Percentiles rank a stretch among this genome's conserved stretches.
phyloP scores from a whole-genome alignment of 2,329 filamentous ascomycete genomes.

The Curvularia spicifera region DNA sequence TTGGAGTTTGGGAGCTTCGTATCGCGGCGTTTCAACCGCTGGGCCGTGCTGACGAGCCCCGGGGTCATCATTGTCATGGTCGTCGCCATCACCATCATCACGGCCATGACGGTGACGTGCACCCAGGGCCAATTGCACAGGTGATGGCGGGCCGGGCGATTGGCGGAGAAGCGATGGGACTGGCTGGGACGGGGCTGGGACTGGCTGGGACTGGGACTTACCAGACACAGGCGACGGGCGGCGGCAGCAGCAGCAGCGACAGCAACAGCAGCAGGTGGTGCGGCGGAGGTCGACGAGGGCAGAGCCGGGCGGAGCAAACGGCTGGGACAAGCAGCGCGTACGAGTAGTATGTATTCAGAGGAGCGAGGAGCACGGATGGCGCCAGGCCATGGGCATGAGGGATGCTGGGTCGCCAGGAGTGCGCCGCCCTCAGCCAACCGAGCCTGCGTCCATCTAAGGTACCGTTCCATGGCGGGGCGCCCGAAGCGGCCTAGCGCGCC shows the following conservation, averaged over 20 bases:
- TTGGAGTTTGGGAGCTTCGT: conserved; percentile 11
- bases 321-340: conserved; percentile 9
- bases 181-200: background rate
- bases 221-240: conserved; percentile 20
- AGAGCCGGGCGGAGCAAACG: conserved; percentile 9
- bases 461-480: conserved; percentile 17
- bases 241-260: conserved; percentile 7
- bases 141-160: no score
- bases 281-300: conserved; percentile 1
- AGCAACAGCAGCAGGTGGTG: background rate
- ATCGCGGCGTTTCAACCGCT: conserved; percentile 19
- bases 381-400: background rate
- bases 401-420: conserved; percentile 16
- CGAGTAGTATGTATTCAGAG: background rate
- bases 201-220: conserved; percentile 15
- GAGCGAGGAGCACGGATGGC: conserved; percentile 17
- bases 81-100: no score
- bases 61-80: background rate
- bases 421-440: conserved; percentile 17
- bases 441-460: conserved; percentile 3
- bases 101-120: no score
- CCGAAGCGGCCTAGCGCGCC: conserved; percentile 17
- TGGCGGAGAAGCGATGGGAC: no score
- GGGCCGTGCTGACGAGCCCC: conserved; percentile 10
- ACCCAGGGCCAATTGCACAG: background rate